Conservation (phyloP, 1,139 yeast species). For the Debaryomycetaceae sp. region DNA sequence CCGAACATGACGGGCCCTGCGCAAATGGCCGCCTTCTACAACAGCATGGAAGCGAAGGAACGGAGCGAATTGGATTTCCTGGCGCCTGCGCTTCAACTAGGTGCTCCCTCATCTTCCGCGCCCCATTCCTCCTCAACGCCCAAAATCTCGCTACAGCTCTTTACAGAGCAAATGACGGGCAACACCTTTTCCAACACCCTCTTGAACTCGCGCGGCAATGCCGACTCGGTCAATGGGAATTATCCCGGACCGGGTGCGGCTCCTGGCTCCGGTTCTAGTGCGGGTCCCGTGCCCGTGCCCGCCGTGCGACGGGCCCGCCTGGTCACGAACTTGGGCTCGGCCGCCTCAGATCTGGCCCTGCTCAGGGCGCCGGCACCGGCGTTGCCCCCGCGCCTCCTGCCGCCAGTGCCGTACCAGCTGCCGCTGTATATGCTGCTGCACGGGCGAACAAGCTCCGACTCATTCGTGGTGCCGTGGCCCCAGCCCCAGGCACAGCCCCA, state of each 20-base stretch:
- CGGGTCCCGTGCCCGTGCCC: slow-evolving; percentile 28
- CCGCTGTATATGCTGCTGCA: too few species aligned
- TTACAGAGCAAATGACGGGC: slow-evolving; percentile 37
- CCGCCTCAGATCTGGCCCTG: too few species aligned
- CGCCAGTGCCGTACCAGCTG: neutral
- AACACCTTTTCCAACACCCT: slow-evolving; percentile 28
- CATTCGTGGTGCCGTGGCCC: neutral
- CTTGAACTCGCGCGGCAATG: slow-evolving; percentile 18
- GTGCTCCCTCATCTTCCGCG: neutral
- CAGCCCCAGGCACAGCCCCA: slow-evolving; percentile 12
- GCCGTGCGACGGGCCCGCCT: slow-evolving; percentile 27
- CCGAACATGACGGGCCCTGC: slow-evolving; percentile 21
- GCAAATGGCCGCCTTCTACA: slow-evolving; percentile 11
- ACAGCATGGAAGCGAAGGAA: slow-evolving; percentile 7
- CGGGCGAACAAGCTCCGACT: too few species aligned
- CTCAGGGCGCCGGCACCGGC: slow-evolving; percentile 36
- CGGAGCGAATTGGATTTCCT: slow-evolving; percentile 24
- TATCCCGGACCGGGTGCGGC: slow-evolving; percentile 22
- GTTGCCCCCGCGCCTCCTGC: neutral
- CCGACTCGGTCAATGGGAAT: slow-evolving; percentile 5
- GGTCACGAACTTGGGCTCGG: too few species aligned
- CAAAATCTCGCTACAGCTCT: slow-evolving; percentile 27
- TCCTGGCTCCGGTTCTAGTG: too few species aligned
- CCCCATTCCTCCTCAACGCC: slow-evolving; percentile 1
- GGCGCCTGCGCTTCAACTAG: slow-evolving; percentile 7